Conservation (phyloP, 140 eudicot species). For the Senecio squalidus region DNA sequence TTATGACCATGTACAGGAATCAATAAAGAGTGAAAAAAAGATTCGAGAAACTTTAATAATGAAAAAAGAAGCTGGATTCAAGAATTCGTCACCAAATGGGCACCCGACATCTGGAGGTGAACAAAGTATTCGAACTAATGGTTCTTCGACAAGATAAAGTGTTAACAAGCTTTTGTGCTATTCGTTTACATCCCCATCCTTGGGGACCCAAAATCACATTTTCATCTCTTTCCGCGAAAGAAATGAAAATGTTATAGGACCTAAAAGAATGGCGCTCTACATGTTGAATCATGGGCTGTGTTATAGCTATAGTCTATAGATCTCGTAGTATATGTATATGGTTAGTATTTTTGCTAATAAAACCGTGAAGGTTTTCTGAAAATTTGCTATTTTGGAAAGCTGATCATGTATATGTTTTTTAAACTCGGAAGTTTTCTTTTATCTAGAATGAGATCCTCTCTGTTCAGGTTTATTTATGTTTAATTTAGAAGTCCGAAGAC, state of each 20-base stretch:
- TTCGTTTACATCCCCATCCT: neutral
- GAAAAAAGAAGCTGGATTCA: slow-evolving; percentile 38
- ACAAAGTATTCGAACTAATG: slow-evolving; percentile 20
- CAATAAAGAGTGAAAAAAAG: slow-evolving; percentile 44
- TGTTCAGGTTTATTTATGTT: no score
- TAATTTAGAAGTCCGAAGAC: no score
- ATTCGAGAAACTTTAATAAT: slow-evolving; percentile 40
- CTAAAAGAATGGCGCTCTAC: neutral
- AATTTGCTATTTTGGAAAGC: neutral
- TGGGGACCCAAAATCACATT: slow-evolving; percentile 3
- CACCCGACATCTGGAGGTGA: slow-evolving; percentile 33
- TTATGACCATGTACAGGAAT: slow-evolving; percentile 47
- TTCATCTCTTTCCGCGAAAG: neutral
- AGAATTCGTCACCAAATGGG: slow-evolving; percentile 55
- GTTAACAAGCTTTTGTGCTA: neutral
- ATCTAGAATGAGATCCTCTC: neutral
- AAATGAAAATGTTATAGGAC: slow-evolving; percentile 5
- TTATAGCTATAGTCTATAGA: slow-evolving; percentile 25
- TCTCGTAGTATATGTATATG: slow-evolving; percentile 16
- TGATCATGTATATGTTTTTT: neutral
- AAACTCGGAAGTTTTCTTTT: neutral
- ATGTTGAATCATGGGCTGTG: neutral
- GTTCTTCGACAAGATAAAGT: slow-evolving; percentile 21
- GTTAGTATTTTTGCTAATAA: slow-evolving; percentile 6
- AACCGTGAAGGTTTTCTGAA: neutral